phyloP scores from a whole-genome alignment of 1,139 yeast species.

The Kodamaea anthophila region DNA sequence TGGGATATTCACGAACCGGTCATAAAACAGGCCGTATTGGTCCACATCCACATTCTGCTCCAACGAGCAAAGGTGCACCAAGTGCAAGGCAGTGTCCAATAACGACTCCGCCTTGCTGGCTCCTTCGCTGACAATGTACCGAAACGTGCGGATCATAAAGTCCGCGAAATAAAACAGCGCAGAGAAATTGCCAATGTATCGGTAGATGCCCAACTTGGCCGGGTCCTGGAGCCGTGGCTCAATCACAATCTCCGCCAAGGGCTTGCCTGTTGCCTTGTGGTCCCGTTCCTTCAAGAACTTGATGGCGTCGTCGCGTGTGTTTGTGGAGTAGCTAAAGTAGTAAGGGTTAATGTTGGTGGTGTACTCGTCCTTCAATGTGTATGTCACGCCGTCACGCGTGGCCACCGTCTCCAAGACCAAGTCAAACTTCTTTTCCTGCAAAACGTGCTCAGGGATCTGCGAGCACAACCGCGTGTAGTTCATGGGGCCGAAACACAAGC shows the following conservation, averaged over 20 bases:
- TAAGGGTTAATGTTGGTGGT: slow-evolving; percentile 65
- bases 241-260: slow-evolving; percentile 41
- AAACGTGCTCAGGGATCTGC: slow-evolving; percentile 69
- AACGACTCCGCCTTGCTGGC: slow-evolving; percentile 47
- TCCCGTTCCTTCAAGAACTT: slow-evolving; percentile 47
- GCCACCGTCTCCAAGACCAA: slow-evolving; percentile 53
- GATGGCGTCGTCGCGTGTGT: slow-evolving; percentile 68
- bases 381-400: slow-evolving; percentile 62
- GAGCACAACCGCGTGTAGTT: slow-evolving; percentile 65
- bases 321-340: slow-evolving; percentile 71
- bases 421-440: slow-evolving; percentile 71
- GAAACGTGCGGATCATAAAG: slow-evolving; percentile 45
- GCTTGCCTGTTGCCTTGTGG: slow-evolving; percentile 26
- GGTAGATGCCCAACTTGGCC: slow-evolving; percentile 29
- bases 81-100: slow-evolving; percentile 55
- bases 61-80: slow-evolving; percentile 52
- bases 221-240: slow-evolving; percentile 35
- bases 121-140: slow-evolving; percentile 35
- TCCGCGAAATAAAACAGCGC: slow-evolving; percentile 46
- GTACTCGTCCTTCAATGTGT: slow-evolving; percentile 56
- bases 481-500: slow-evolving; percentile 67
- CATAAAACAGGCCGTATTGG: slow-evolving; percentile 29
- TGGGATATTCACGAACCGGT: slow-evolving; percentile 27
- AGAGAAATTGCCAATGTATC: slow-evolving; percentile 38
- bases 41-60: slow-evolving; percentile 26